Base-by-base conservation (phyloP, 352 stramenopile genomes). In the Phytophthora uliginosa region DNA sequence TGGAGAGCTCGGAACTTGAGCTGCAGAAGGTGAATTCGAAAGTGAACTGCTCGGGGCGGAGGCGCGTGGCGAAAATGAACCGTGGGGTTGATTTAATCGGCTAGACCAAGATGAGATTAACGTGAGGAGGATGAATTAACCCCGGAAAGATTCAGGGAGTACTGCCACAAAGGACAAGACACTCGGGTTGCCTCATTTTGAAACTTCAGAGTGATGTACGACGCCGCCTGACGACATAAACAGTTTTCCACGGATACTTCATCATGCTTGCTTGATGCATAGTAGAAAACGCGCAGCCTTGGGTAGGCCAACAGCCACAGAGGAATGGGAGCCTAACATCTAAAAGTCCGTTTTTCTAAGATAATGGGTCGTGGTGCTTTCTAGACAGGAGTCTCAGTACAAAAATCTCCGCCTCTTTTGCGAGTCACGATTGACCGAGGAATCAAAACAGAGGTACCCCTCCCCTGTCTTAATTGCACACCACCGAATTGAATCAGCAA, bases 81-180 rank as follows among this genome's bases (percentile, higher is more conserved):
- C n/a, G 8, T 7, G 31, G 67, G 61, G 26, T 72, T 57, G 57
- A 67, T 38, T 71, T 71, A 71, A 66, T 70, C 54, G 52, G 10
- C 10, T 12, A 50, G 40, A 50, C 40, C n/a, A 50, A 50, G 4
- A 5, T 12, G 18, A 63, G 28, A 69, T 59, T 63, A 69, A 66
- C 13, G 15, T 12, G 62, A 51, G 48, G 63, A 36, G 20, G 63
- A 71, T 71, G 64, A 15, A 48, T 60, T 42, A 34, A 31, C 18
- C 36, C 24, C 54, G 24, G 31, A n/a, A 15, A 73, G 66, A 73
- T 73, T 73, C 66, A 60, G 40, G 31, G 17, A 20, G 31, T 45
- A 73, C 66, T 51, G 40, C 38, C 7, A 7, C 28, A 59, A 55
- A 73, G 8, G 51, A 28, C 53, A 58, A 59, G 15, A 50, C 18